phyloP scores from a whole-genome alignment of 768 basidiomycete genomes.

The Leccinum ochraceum region DNA sequence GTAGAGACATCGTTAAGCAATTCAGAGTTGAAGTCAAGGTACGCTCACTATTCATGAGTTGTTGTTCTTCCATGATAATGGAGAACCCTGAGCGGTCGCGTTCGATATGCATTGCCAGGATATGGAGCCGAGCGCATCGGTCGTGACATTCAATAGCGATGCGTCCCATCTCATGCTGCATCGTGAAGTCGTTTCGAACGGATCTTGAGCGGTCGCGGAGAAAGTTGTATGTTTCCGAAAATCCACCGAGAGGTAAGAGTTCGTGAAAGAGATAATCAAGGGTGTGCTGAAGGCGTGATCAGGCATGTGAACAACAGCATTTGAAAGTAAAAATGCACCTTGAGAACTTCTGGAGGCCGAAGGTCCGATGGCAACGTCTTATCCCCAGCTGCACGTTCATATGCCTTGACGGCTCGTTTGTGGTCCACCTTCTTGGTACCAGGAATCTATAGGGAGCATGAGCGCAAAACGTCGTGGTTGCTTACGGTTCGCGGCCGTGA shows the following conservation, averaged over 20 bases:
- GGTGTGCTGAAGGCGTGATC: conserved; percentile 54
- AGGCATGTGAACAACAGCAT: neutral
- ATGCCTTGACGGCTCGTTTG: conserved; percentile 87
- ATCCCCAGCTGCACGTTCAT: conserved; percentile 93
- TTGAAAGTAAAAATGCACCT: conserved; percentile 43
- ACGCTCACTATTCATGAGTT: conserved; percentile 84
- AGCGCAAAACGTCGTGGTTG: conserved; percentile 25
- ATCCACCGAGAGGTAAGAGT: conserved; percentile 68
- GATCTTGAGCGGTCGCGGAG: conserved; percentile 90
- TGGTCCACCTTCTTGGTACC: conserved; percentile 88
- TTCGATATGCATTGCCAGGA: conserved; percentile 72
- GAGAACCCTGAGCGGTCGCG: conserved; percentile 60
- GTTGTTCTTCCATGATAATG: conserved; percentile 78
- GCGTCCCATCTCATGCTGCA: conserved; percentile 80
- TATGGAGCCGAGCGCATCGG: conserved; percentile 92
- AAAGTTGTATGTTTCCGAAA: conserved; percentile 74
- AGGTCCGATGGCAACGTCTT: conserved; percentile 90
- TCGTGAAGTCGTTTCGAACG: conserved; percentile 91
- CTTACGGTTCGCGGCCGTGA: conserved; percentile 4
- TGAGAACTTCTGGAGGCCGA: conserved; percentile 81
- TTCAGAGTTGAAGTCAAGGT: neutral
- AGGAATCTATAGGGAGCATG: conserved; percentile 58
- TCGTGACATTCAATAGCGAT: conserved; percentile 89
- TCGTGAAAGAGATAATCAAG: conserved; percentile 92
- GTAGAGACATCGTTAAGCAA: conserved; percentile 2